phyloP scores from a whole-genome alignment of 1,284 basidiomycete genomes.

The Ganoderma multipileum region DNA sequence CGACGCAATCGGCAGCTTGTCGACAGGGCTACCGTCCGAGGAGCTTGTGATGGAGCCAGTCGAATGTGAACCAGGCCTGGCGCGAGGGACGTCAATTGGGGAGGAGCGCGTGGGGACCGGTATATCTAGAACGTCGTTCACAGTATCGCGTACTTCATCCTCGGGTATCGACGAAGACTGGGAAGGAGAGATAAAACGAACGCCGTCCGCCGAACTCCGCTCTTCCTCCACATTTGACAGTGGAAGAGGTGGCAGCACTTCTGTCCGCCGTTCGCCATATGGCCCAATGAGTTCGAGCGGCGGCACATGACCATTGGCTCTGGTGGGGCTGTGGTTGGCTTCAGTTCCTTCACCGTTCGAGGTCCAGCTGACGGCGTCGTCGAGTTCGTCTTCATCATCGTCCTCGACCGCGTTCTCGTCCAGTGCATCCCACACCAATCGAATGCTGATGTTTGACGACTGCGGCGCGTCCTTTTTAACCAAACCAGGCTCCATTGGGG shows the following conservation, averaged over 20 bases:
- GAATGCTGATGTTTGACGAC: constrained; percentile 52
- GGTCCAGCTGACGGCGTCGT: constrained; percentile 55
- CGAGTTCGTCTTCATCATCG: constrained; percentile 31
- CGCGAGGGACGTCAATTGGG: constrained; percentile 43
- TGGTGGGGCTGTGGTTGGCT: constrained; percentile 34
- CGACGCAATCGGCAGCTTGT: constrained; percentile 45
- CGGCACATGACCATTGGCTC: constrained; percentile 27
- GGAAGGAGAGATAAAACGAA: constrained; percentile 33
- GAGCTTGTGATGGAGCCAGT: constrained; percentile 51
- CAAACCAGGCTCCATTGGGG: constrained; percentile 62
- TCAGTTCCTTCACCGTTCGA: constrained; percentile 50
- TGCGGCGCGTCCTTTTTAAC: constrained; percentile 53
- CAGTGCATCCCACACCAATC: constrained; percentile 59
- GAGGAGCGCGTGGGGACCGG: constrained; percentile 42
- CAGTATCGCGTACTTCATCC: constrained; percentile 33
- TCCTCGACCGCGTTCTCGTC: constrained; percentile 37
- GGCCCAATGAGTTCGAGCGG: constrained; percentile 40
- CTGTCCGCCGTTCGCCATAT: constrained; percentile 37
- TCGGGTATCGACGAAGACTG: constrained; percentile 35
- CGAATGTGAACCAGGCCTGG: constrained; percentile 40
- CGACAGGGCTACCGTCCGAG: constrained; percentile 55
- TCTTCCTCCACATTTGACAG: constrained; percentile 27
- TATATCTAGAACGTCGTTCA: constrained; percentile 39
- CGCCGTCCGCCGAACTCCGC: constrained; percentile 23
- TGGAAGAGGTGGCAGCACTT: constrained; percentile 29